Conservation (phyloP, 176 grass and related monocot species). For the Raddia guianensis region DNA sequence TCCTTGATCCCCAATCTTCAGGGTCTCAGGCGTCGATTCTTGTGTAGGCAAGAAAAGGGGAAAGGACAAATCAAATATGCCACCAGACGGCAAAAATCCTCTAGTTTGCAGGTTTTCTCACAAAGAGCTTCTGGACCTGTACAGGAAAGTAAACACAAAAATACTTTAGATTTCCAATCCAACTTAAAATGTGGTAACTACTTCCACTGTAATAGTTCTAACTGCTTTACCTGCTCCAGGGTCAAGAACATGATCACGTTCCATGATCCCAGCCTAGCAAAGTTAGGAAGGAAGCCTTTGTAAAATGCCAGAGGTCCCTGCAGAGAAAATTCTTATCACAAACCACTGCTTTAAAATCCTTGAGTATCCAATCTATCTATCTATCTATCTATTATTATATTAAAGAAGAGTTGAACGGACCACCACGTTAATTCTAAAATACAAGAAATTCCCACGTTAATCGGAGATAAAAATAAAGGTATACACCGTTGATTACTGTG, state of each 20-base stretch:
- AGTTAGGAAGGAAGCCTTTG: slow-evolving; percentile 89
- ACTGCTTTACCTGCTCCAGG: slow-evolving; percentile 75
- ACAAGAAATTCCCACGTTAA: too few relatives aligned
- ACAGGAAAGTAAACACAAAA: slow-evolving; percentile 22
- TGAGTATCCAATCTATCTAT: neutral
- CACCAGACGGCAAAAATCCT: slow-evolving; percentile 17
- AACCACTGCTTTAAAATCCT: neutral
- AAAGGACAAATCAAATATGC: neutral
- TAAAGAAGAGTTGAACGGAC: too few relatives aligned
- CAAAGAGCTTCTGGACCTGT: slow-evolving; percentile 74
- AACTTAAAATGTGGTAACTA: neutral
- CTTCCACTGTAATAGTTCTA: neutral
- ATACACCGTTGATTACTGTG: too few relatives aligned
- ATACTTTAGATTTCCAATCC: neutral
- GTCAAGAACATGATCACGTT: slow-evolving; percentile 99
- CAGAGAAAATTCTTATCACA: slow-evolving; percentile 14
- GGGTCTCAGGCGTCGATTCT: neutral
- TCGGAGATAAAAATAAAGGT: too few relatives aligned
- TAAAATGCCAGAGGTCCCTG: slow-evolving; percentile 92
- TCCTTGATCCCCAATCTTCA: slow-evolving; percentile 31
- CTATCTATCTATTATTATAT: too few relatives aligned
- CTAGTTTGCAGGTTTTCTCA: slow-evolving; percentile 48
- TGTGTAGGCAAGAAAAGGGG: slow-evolving; percentile 10
- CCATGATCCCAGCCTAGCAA: slow-evolving; percentile 94
- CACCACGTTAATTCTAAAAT: too few relatives aligned